Base-by-base conservation (phyloP, 176 grass and related monocot species). In the Hordeum marinum region DNA sequence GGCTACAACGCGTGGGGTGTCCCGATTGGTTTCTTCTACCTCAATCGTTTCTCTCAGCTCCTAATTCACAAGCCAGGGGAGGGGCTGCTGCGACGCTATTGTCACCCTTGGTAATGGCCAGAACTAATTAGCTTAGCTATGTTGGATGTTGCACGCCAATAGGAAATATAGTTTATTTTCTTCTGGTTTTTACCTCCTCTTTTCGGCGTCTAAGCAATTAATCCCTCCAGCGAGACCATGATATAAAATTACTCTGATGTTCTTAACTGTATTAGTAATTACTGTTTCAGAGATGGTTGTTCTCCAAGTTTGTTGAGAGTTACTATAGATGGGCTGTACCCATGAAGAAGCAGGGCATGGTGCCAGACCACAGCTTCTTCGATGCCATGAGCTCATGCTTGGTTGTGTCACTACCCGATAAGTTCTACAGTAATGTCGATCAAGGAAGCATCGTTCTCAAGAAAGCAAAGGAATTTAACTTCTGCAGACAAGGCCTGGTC, bases 21-120 rank as follows among this genome's bases (percentile, higher is more conserved):
- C 80, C 88, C 57, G 0, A 23, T 78, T 27, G 13, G 87, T 15
- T 89, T 89, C 59, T 87, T 48, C 45, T 48, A 48, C 4, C 45
- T 48, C 45, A 14, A 48, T 48, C 45, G 42, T 11, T 45, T 45
- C 13, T 45, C 42, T 13, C 87, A 92, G 31, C 80, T 89, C 9
- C 75, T 92, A 1, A 1, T 92, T 77, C 90, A 92, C 50, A 89
- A 87, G 39, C 90, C 90, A 52, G 87, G 90, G 12, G 84, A 92
- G 84, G 87, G 90, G 42, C 34, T 92, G 36, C 58, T 87, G 80
- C 79, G 12, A 89, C 84, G 1, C 1, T 92, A 11, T 69, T 89
- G 27, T 87, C 90, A 26, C 90, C 90, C 37, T 14, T 86, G 87
- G 90, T 92, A 85, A 78, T 70, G 11, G 11, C n/a, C 9, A 41